These are phyloP conservation scores for Nakaseomyces nivariensis DNA, from an alignment of 1,139 yeast genomes.

Conservation along the genomic window DNA sequence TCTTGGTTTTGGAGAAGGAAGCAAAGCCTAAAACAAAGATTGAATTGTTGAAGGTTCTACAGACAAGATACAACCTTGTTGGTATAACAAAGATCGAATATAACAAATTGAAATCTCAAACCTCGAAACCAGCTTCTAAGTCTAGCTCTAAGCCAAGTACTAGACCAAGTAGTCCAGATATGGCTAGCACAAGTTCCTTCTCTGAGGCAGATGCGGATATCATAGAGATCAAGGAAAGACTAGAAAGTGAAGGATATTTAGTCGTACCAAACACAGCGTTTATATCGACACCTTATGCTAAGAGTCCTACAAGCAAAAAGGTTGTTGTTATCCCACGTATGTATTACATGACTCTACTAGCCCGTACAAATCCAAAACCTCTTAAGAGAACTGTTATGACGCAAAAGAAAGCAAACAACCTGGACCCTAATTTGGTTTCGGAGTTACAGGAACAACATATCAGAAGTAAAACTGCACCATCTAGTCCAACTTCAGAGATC, in stretches of 20 bases:
- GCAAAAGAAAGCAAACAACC: not conserved
- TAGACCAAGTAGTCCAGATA: not conserved
- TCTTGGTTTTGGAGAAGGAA: slow-evolving; percentile 17
- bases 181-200: slow-evolving; percentile 10
- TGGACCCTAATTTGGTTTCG: slow-evolving; percentile 1
- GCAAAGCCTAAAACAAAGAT: slow-evolving; percentile 12
- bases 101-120: slow-evolving; percentile 2
- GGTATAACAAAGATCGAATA: slow-evolving; percentile 9
- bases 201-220: not conserved
- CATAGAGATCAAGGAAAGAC: slow-evolving; percentile 22
- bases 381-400: not conserved
- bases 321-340: slow-evolving; percentile 56
- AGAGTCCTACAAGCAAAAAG: slow-evolving; percentile 44
- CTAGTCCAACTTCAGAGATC: not conserved
- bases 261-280: slow-evolving; percentile 47
- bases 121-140: not conserved
- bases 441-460: not conserved
- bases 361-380: slow-evolving; percentile 1
- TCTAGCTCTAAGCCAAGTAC: not conserved
- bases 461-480: slow-evolving; percentile 1
- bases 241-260: slow-evolving; percentile 39
- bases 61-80: slow-evolving; percentile 2
- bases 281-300: slow-evolving; percentile 42
- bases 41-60: not conserved
- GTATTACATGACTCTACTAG: slow-evolving; percentile 38